Base-by-base conservation (phyloP, 1,284 basidiomycete species). In the Microstroma glucosiphilum region DNA sequence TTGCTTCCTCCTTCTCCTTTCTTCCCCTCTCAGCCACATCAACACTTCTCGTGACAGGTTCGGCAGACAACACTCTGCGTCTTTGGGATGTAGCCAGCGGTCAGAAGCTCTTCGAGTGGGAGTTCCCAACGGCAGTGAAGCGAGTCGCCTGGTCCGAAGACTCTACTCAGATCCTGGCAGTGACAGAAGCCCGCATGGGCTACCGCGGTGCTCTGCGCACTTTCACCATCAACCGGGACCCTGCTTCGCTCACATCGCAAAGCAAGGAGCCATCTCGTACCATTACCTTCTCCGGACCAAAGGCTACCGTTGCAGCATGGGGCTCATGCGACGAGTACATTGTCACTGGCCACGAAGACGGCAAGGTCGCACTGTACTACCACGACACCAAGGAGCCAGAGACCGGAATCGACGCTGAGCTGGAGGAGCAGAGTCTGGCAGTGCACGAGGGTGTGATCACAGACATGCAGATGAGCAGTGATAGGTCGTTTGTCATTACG, bases 61-160 rank as follows among this genome's bases (percentile, higher is more conserved):
- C 84, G 15, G 84, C 84, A 48, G 94, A 98, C 82, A 98, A 96
- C 81, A 86, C 86, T 59, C 86, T 98, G 82, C 87, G 89, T 68
- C 84, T 99, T 25, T 99, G 94, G 94, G 85, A 86, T 60, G 90
- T 96, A 30, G 82, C 86, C 60, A 90, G 88, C 1, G 96, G 94
- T 66, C 91, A 93, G 82, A 93, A 91, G 77, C 83, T 80, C 49
- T 78, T 66, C 64, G 60, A 62, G 23, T 98, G 96, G 96, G 94
- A 97, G 81, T 97, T 97, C 83, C 89, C 91, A 51, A 98, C 94
- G 0, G 94, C 96, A 2, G 91, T 97, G 71, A 97, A 96, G 84
- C 85, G 94, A 56, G 94, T 97, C 30, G 86, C 88, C 13, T 92
- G 89, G 82, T 92, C 87, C 80, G 85, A 86, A 58, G 69, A 74